These are phyloP conservation scores for Papiliotrema laurentii DNA, from an alignment of 1,284 basidiomycete species.

Conservation along the genomic window DNA sequence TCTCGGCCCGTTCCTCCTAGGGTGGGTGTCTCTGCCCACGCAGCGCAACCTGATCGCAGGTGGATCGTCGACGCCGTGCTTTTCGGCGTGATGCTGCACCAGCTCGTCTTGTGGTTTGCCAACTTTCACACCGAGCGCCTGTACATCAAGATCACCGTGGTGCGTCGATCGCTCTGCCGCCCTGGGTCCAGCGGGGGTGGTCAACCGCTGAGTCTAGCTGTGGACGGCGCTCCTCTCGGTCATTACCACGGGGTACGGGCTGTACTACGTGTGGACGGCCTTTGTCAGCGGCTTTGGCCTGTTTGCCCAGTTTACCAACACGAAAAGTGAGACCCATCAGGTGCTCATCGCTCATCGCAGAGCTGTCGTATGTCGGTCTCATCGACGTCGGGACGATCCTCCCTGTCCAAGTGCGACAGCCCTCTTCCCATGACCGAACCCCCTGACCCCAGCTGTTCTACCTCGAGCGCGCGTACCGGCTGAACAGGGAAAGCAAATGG, in stretches of 20 bases:
- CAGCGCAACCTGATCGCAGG: no score
- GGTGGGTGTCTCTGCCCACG: no score
- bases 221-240: not conserved
- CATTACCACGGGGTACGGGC: not conserved
- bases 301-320: not conserved
- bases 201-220: not conserved
- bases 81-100: no score
- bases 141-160: not conserved
- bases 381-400: not conserved
- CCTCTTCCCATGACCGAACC: not conserved
- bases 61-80: no score
- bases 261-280: not conserved
- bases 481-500: not conserved
- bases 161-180: not conserved
- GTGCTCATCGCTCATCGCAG: not conserved
- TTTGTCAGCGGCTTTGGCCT: not conserved
- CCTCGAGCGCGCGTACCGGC: slow-evolving; percentile 1
- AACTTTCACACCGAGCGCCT: not conserved
- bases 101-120: no score
- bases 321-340: not conserved
- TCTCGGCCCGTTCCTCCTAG: no score
- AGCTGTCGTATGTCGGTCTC: not conserved
- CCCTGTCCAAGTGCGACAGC: not conserved
- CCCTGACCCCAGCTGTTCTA: slow-evolving; percentile 1
- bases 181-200: not conserved